Evolutionary conservation across 2,329 filamentous ascomycete genomes (phyloP).

Genomic region (Colletotrichum sansevieriae): DNA sequence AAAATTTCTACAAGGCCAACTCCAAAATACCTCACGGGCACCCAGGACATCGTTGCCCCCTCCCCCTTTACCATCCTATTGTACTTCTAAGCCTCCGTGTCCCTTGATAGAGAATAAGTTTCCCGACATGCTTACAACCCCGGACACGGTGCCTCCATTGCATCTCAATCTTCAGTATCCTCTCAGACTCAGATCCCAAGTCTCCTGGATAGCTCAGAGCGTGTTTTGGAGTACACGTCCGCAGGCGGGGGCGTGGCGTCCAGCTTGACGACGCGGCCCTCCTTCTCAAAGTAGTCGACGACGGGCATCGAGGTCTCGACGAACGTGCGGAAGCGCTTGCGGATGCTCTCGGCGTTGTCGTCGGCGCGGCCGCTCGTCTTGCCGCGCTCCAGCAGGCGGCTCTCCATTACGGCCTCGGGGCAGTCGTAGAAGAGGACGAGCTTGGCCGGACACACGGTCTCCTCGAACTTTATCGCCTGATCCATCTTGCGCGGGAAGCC

Average conservation of each 20-base stretch:
- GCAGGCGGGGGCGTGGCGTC: conserved; percentile 78
- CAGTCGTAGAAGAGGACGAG: conserved; percentile 97
- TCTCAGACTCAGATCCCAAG: conserved; percentile 53
- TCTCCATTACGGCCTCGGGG: conserved; percentile 89
- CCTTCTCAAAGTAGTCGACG: conserved; percentile 83
- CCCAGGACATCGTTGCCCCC: no score
- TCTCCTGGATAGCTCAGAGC: conserved; percentile 61
- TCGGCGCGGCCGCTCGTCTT: conserved; percentile 93
- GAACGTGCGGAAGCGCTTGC: conserved; percentile 95
- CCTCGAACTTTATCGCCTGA: conserved; percentile 94
- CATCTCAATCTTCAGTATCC: no score
- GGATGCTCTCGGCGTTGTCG: conserved; percentile 95
- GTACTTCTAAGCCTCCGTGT: no score
- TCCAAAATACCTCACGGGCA: no score
- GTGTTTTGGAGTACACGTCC: conserved; percentile 68
- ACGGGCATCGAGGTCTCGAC: conserved; percentile 98
- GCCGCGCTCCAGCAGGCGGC: conserved; percentile 85
- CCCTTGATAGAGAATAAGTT: no score
- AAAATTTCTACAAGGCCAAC: no score
- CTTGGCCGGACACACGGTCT: conserved; percentile 83
- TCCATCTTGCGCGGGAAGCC: conserved; percentile 98
- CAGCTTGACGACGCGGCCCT: conserved; percentile 85
- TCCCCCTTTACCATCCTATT: no score
- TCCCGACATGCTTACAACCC: no score
- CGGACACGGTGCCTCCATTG: no score